A percentile compares a stretch with the other conserved stretches of the same genome.
These are phyloP conservation scores for Pseudogymnoascus sp. DNA, from an alignment of 2,329 filamentous ascomycete species.

Conservation along the genomic window DNA sequence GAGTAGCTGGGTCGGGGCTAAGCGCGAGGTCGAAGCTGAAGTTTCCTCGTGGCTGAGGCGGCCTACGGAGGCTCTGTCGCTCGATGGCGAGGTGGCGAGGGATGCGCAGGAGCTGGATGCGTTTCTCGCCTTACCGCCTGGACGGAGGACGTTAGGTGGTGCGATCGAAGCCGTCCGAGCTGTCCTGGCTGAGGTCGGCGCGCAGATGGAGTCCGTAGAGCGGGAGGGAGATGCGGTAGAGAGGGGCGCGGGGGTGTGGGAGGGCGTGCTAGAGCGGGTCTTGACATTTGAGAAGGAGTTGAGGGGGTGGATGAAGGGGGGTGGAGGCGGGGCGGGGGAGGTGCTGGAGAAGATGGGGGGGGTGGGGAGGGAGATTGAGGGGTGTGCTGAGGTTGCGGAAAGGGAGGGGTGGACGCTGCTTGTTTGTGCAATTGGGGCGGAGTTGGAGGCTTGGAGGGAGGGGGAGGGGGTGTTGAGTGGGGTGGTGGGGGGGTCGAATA, in stretches of 20 bases:
- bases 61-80: slow-evolving; percentile 19
- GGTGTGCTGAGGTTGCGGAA: slow-evolving; percentile 46
- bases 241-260: slow-evolving; percentile 60
- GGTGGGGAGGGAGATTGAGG: slow-evolving; percentile 47
- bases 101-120: slow-evolving; percentile 27
- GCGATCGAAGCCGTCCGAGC: not conserved
- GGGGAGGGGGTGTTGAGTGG: slow-evolving; percentile 47
- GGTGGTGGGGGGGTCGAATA: not conserved
- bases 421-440: slow-evolving; percentile 67
- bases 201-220: slow-evolving; percentile 37
- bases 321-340: slow-evolving; percentile 26
- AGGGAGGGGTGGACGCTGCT: slow-evolving; percentile 63
- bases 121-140: slow-evolving; percentile 53
- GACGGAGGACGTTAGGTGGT: slow-evolving; percentile 56
- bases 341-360: slow-evolving; percentile 33
- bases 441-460: slow-evolving; percentile 57
- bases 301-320: slow-evolving; percentile 42
- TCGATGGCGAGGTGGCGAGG: slow-evolving; percentile 27
- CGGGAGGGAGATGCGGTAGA: slow-evolving; percentile 57
- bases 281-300: slow-evolving; percentile 58
- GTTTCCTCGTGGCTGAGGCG: not conserved
- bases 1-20: not conserved
- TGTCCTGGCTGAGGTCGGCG: not conserved
- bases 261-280: slow-evolving; percentile 49
- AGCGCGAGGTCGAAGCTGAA: not conserved